Evolutionary conservation across 805 yeast genomes (phyloP), one percentile per base, ranked within the genome.

Genomic region (Tetrapisispora nanseiensis): DNA sequence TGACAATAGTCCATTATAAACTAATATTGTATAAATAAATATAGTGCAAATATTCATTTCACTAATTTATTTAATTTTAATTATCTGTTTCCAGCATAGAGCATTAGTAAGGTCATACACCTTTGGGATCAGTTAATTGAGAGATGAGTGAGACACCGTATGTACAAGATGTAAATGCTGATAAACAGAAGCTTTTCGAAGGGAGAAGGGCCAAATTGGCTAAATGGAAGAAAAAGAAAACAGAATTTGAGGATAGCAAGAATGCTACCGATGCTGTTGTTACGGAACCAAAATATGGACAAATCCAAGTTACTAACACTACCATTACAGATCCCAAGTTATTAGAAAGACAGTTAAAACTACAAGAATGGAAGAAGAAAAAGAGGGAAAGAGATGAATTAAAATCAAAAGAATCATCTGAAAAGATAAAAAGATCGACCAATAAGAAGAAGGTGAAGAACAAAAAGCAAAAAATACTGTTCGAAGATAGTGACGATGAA

Each of bases 211-310:
- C 74, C 46, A 72, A 70, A 49, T 54, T 79, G 38, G 75, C 75
- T 6, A 71, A 71, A 35, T 81, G 86, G 86, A 78, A 75, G 51
- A 66, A 63, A 50, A 75, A 75, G 59, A 76, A 75, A 54, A 68
- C 67, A 31, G 63, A 64, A 40, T 53, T 31, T 31, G 40, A 36
- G 36, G 11, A 21, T 9, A n/a, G 18, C 11, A 37, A 36, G 5
- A 27, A 21, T 18, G 18, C 29, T 16, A 3, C 13, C 3, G 12
- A 15, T 6, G 33, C 19, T 5, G 15, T 8, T 10, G 15, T 4
- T 2, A n/a, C 28, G 11, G 22, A 5, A 5, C 4, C 20, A 6
- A 9, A 3, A 9, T 11, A 6, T 38, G n/a, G 9, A 40, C 35
- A 24, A 37, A 41, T 24, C 23, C 40, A 31, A 33, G 20, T 16